These are phyloP conservation scores for Colletotrichum musicola DNA, from an alignment of 2,329 filamentous ascomycete species.

Conservation along the genomic window DNA sequence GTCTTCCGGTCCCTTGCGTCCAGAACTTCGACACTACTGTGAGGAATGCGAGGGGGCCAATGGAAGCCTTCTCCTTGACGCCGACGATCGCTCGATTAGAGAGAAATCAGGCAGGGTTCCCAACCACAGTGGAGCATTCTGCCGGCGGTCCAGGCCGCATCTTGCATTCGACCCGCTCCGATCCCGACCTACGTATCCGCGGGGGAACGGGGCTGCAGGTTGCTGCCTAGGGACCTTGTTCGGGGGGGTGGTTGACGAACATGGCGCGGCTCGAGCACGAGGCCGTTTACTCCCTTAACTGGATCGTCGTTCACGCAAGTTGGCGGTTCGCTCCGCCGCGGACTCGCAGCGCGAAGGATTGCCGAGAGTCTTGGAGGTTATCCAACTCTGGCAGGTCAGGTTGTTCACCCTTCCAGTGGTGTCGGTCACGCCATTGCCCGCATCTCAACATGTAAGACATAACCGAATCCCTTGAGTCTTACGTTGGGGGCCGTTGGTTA, in stretches of 20 bases:
- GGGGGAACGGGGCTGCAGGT: too few relatives aligned
- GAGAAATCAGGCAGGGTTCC: neutral
- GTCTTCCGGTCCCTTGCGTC: constrained; percentile 11
- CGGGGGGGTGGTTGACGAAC: neutral
- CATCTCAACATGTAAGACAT: neutral
- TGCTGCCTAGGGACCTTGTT: neutral
- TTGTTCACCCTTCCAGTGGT: neutral
- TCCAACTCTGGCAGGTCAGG: neutral
- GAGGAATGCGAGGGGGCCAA: constrained; percentile 17
- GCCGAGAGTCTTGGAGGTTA: neutral
- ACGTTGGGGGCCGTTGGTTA: too few relatives aligned
- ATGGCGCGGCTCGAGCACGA: neutral
- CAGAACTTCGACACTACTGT: neutral
- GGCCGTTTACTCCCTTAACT: neutral
- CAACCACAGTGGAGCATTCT: constrained; percentile 5
- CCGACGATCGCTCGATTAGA: neutral
- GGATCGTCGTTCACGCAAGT: neutral
- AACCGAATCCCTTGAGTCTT: neutral
- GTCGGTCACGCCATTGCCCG: neutral
- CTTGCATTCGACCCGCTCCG: neutral
- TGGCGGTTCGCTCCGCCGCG: neutral
- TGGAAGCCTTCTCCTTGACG: neutral
- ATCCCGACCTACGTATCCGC: neutral
- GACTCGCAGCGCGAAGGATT: neutral
- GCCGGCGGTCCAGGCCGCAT: neutral